Evolutionary conservation across 2,329 filamentous ascomycete genomes (phyloP).

Genomic region (Alternaria rosae): DNA sequence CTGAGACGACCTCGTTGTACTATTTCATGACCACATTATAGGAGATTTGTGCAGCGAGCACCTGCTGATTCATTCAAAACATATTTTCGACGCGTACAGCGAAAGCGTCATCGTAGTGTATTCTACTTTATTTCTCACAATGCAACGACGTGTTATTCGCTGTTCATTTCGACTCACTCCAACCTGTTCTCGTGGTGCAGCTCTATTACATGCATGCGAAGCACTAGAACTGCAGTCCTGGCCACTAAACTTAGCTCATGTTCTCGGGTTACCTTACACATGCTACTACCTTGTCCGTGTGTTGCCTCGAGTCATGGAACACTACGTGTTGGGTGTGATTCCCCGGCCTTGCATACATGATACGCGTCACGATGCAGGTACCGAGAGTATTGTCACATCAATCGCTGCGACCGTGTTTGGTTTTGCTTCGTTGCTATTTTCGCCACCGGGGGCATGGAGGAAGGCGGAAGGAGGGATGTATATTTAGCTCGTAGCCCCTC

Average conservation of each 20-base stretch:
- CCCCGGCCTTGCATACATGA: neutral
- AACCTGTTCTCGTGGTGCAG: neutral
- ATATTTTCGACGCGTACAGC: neutral
- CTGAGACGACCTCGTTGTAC: neutral
- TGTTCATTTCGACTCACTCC: neutral
- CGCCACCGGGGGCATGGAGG: neutral
- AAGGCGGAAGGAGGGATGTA: neutral
- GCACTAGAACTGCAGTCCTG: neutral
- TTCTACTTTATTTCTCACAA: neutral
- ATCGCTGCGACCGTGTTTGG: neutral
- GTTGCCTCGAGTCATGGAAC: constrained; percentile 1
- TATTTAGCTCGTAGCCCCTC: neutral
- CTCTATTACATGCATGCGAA: neutral
- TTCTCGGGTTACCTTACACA: neutral
- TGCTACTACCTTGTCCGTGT: neutral
- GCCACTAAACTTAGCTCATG: neutral
- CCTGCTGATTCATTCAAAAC: neutral
- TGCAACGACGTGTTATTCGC: neutral
- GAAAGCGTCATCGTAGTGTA: neutral
- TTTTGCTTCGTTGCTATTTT: neutral
- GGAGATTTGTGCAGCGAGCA: neutral
- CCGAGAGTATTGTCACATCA: neutral
- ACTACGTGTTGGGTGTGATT: neutral
- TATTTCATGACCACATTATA: neutral
- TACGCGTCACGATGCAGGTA: constrained; percentile 1